Percentiles rank a stretch among this genome's conserved stretches.
phyloP scores from a whole-genome alignment of 2,329 filamentous ascomycete genomes.

The Hymenoscyphus linearis region DNA sequence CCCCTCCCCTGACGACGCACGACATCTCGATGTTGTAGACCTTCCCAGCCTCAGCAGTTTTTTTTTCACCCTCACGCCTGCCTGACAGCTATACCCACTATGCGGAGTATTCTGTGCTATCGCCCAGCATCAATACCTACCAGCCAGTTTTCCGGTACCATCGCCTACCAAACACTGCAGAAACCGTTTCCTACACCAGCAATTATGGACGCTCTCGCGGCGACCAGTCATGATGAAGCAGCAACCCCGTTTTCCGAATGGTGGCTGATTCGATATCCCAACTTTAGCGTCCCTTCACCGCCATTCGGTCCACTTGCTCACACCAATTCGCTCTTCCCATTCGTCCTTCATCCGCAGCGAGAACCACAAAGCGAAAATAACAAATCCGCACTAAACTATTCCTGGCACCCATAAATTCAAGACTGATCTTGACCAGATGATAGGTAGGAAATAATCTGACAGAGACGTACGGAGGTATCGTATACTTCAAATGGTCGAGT shows the following conservation, averaged over 20 bases:
- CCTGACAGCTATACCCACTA: neutral
- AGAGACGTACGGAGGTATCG: no score
- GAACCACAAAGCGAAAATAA: slow-evolving; percentile 6
- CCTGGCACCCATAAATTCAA: neutral
- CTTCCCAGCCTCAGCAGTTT: slow-evolving; percentile 11
- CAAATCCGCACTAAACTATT: neutral
- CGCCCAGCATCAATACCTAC: neutral
- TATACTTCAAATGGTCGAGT: neutral
- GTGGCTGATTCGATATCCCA: slow-evolving; percentile 8
- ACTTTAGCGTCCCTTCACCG: slow-evolving; percentile 25
- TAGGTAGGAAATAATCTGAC: neutral
- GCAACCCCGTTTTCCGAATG: slow-evolving; percentile 9
- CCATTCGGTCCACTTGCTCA: slow-evolving; percentile 14
- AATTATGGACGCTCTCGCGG: neutral
- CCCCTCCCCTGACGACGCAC: slow-evolving; percentile 16
- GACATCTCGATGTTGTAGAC: slow-evolving; percentile 16
- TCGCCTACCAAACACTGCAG: neutral
- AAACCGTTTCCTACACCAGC: neutral
- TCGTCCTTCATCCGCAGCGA: neutral
- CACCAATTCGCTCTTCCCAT: slow-evolving; percentile 7
- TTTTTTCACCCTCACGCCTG: neutral
- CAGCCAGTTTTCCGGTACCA: neutral
- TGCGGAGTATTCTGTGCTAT: neutral
- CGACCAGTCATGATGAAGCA: slow-evolving; percentile 3
- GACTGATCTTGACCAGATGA: neutral